Percentiles rank a stretch among this genome's conserved stretches.
These are phyloP conservation scores for Candida alai DNA, from an alignment of 805 yeast genomes.

Conservation along the genomic window DNA sequence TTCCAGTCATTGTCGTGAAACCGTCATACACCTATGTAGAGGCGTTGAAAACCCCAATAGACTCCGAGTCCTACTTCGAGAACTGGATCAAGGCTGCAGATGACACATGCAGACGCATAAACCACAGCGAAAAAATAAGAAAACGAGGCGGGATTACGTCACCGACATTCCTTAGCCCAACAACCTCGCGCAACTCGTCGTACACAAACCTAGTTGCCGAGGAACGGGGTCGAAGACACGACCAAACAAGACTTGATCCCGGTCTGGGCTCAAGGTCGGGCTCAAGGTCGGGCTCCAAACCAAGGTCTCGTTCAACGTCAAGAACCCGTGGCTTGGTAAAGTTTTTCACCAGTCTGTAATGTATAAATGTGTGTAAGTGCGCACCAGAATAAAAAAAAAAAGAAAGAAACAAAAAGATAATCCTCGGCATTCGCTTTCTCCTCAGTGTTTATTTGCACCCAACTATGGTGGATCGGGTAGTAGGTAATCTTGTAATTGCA, in stretches of 20 bases:
- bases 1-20: slow-evolving; percentile 42
- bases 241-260: slow-evolving; percentile 1
- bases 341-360: too few species aligned
- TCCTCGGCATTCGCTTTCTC: too few species aligned
- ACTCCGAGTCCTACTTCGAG: slow-evolving; percentile 31
- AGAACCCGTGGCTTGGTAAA: slow-evolving; percentile 11
- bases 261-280: background rate
- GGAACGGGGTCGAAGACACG: slow-evolving; percentile 17
- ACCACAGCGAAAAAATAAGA: slow-evolving; percentile 10
- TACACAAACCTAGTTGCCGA: slow-evolving; percentile 14
- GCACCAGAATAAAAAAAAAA: too few species aligned
- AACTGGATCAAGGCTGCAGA: slow-evolving; percentile 30
- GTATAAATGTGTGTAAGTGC: too few species aligned
- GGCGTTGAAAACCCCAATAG: slow-evolving; percentile 27
- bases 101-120: slow-evolving; percentile 4
- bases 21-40: slow-evolving; percentile 34
- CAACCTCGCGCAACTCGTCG: slow-evolving; percentile 15
- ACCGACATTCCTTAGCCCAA: slow-evolving; percentile 18
- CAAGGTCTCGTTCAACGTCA: slow-evolving; percentile 18
- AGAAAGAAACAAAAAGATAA: too few species aligned
- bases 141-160: too few species aligned
- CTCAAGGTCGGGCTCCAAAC: slow-evolving; percentile 15
- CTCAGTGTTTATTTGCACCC: too few species aligned
- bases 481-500: slow-evolving; percentile 29
- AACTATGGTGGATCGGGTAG: slow-evolving; percentile 16